A percentile compares a stretch with the other conserved stretches of the same genome.
Evolutionary conservation across 1,284 basidiomycete species (phyloP).

Genomic region (Ganoderma multipileum): DNA sequence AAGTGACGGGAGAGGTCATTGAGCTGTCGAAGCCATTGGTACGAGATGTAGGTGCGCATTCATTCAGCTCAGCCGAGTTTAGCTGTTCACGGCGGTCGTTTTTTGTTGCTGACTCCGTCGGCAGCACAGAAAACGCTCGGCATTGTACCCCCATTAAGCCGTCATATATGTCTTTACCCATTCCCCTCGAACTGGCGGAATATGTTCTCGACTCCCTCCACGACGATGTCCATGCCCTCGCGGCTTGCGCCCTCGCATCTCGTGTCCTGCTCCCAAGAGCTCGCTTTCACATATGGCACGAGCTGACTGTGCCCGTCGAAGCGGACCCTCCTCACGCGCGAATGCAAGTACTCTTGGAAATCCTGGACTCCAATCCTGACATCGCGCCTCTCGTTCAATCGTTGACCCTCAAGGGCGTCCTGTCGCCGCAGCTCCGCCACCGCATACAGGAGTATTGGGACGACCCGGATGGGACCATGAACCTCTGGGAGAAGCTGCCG

Average conservation of each 20-base stretch:
- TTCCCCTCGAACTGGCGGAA: background rate
- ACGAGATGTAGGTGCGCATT: no score
- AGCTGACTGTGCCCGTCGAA: background rate
- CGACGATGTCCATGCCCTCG: background rate
- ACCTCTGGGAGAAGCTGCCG: background rate
- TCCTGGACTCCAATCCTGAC: background rate
- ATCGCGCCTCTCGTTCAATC: background rate
- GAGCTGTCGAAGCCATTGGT: no score
- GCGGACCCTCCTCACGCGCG: background rate
- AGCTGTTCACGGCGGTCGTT: no score
- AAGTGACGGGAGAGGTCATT: no score
- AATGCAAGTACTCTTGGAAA: background rate
- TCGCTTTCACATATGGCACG: background rate
- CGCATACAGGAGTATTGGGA: background rate
- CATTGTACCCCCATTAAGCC: background rate
- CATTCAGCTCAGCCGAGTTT: no score
- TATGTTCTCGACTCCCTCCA: background rate
- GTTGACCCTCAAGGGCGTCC: background rate
- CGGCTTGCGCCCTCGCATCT: background rate
- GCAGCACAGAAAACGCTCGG: no score
- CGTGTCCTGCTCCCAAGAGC: background rate
- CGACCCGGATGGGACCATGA: background rate
- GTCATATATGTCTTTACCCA: background rate
- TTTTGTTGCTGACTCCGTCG: no score
- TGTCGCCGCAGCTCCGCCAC: background rate